Percentiles rank a stretch among this genome's conserved stretches.
Evolutionary conservation across 2,329 filamentous ascomycete genomes (phyloP).

Genomic region (Neofusicoccum umdonicola): DNA sequence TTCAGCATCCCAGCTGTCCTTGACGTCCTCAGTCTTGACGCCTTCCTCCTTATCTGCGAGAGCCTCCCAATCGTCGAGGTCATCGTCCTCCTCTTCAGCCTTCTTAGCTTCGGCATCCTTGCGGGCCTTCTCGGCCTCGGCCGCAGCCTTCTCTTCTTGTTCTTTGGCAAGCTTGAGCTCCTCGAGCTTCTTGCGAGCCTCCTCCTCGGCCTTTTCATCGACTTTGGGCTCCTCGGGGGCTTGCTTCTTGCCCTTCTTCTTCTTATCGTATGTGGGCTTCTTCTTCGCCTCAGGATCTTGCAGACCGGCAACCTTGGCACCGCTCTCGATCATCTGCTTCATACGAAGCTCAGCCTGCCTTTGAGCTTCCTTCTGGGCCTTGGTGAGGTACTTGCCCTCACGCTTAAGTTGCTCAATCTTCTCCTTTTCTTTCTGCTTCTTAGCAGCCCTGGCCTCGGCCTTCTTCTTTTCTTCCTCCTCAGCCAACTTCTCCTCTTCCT

Average conservation of each 20-base stretch:
- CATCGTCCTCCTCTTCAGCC: constrained; percentile 56
- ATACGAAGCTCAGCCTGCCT: constrained; percentile 74
- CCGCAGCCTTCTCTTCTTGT: constrained; percentile 71
- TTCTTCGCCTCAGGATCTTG: constrained; percentile 69
- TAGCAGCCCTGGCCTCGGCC: constrained; percentile 71
- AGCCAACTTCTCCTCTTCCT: constrained; percentile 63
- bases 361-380: constrained; percentile 81
- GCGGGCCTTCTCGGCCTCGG: constrained; percentile 72
- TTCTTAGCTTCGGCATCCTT: constrained; percentile 67
- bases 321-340: constrained; percentile 80
- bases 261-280: constrained; percentile 70
- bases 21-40: constrained; percentile 81
- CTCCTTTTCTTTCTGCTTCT: constrained; percentile 85
- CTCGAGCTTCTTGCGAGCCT: constrained; percentile 55
- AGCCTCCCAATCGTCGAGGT: constrained; percentile 83
- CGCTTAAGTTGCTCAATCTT: constrained; percentile 84
- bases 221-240: constrained; percentile 48
- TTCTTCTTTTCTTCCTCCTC: constrained; percentile 67
- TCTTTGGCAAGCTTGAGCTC: constrained; percentile 53
- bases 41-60: constrained; percentile 71
- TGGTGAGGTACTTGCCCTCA: constrained; percentile 82
- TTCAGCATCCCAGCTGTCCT: constrained; percentile 93
- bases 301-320: constrained; percentile 60
- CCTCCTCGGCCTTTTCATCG: constrained; percentile 50
- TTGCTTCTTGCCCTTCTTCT: constrained; percentile 67